Evolutionary conservation across 2,329 filamentous ascomycete species (phyloP).

Genomic region (Colletotrichum neosansevieriae): DNA sequence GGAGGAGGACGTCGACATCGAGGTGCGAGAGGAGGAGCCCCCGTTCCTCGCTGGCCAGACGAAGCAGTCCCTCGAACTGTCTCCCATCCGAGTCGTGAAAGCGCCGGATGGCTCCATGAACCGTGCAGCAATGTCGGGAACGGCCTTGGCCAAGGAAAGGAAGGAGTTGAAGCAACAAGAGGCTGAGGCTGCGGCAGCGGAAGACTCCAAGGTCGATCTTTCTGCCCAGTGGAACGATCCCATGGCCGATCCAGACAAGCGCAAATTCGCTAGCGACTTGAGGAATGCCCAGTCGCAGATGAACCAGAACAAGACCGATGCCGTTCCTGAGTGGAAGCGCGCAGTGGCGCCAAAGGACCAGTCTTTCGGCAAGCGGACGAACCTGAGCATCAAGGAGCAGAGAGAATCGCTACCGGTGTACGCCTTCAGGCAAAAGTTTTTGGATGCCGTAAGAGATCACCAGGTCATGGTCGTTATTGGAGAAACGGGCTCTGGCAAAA

Average conservation of each 20-base stretch:
- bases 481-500: slow-evolving; percentile 97
- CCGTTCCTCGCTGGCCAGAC: slow-evolving; percentile 97
- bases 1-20: slow-evolving; percentile 97
- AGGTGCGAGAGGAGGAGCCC: slow-evolving; percentile 95
- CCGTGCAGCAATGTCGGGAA: slow-evolving; percentile 93
- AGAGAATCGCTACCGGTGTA: slow-evolving; percentile 90
- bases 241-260: slow-evolving; percentile 87
- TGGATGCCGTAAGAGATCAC: slow-evolving; percentile 87
- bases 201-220: slow-evolving; percentile 85
- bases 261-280: slow-evolving; percentile 90
- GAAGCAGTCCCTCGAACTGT: slow-evolving; percentile 93
- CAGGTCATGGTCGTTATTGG: slow-evolving; percentile 96
- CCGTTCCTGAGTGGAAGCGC: slow-evolving; percentile 92
- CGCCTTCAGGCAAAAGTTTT: slow-evolving; percentile 87
- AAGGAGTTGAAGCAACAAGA: slow-evolving; percentile 92
- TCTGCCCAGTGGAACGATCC: slow-evolving; percentile 96
- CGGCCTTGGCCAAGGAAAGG: slow-evolving; percentile 87
- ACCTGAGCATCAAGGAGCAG: slow-evolving; percentile 94
- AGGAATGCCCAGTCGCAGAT: slow-evolving; percentile 70
- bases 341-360: slow-evolving; percentile 84
- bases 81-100: slow-evolving; percentile 95
- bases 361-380: slow-evolving; percentile 86
- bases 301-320: slow-evolving; percentile 68
- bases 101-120: slow-evolving; percentile 99
- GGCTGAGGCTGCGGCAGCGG: slow-evolving; percentile 78